Base-by-base conservation (phyloP, 306 rosid species). In the Cucumis cinereus region DNA sequence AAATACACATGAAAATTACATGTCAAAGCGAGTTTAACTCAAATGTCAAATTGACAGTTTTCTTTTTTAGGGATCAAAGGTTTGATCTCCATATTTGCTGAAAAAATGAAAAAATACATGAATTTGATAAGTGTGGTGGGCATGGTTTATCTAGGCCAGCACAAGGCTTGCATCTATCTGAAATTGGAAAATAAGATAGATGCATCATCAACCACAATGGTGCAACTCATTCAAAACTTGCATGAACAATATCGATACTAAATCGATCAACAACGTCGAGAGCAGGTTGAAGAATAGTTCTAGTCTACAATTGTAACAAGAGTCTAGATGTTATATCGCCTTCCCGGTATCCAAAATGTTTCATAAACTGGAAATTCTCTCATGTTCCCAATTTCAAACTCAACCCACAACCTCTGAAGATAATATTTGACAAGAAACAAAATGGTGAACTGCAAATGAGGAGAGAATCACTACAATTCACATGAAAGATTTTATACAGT, bases 401-500 rank as follows among this genome's bases (percentile, higher is more conserved):
- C 66, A 60, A 60, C 66, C 4, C 67, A 60, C 67, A 22, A 61
- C 22, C 43, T 30, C 11, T 60, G 41, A 28, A 16, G 23, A 62
- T 2, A n/a, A 28, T 24, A 4, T 36, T 35, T 64, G 49, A 68
- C 35, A 41, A 12, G 57, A 64, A 17, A 1, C 14, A 36, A 10
- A 16, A 68, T 22, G 73, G 74, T 40, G 16, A 41, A 59, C 45
- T 43, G 55, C 38, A 70, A 70, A 70, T 22, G 40, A 41, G 55
- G 15, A 43, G 76, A 71, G 56, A 72, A 72, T 50, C 47, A 26
- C 26, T 72, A 33, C 40, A 72, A 72, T 49, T 72, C 45, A 72
- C 26, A 72, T 16, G 59, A 72, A 50, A 19, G 53, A 24, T 26
- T 72, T 49, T 72, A 45, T 72, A 72, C 76, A 72, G 60, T 72